A percentile compares a stretch with the other conserved stretches of the same genome.
Evolutionary conservation across 2,329 filamentous ascomycete species (phyloP).

Genomic region (Diaporthe sp.): DNA sequence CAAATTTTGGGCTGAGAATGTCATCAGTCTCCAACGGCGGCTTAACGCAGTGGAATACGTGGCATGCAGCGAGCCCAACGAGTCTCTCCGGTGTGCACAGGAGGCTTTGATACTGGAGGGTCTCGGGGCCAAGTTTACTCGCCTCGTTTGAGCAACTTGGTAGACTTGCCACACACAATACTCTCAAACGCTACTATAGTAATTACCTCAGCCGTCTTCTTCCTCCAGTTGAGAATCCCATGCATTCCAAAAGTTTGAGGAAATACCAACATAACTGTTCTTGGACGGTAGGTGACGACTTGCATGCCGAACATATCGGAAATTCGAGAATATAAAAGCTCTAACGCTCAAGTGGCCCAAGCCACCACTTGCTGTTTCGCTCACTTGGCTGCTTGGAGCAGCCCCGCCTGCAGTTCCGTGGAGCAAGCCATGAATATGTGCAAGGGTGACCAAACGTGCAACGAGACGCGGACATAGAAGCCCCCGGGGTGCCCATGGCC

Average conservation of each 20-base stretch:
- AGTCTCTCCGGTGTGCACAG: neutral
- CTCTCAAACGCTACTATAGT: neutral
- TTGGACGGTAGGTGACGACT: neutral
- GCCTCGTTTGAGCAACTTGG: neutral
- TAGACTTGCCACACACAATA: neutral
- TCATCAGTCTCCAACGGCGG: neutral
- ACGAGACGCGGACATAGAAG: too few species aligned
- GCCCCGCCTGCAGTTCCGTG: neutral
- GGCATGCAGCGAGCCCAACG: too few species aligned
- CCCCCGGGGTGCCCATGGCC: neutral
- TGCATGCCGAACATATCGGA: neutral
- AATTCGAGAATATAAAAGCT: neutral
- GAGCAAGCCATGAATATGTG: neutral
- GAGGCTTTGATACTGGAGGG: neutral
- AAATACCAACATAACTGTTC: neutral
- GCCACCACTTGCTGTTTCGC: neutral
- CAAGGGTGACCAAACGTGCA: too few species aligned
- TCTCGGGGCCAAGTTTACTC: neutral
- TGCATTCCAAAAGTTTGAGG: neutral
- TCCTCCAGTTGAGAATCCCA: neutral
- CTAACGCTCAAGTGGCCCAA: too few species aligned
- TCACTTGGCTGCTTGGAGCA: neutral
- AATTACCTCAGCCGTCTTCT: too few species aligned
- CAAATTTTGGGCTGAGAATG: constrained; percentile 10
- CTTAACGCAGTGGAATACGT: neutral